phyloP scores from a whole-genome alignment of 805 yeast genomes.

The Helenozyma rhizophorensis region DNA sequence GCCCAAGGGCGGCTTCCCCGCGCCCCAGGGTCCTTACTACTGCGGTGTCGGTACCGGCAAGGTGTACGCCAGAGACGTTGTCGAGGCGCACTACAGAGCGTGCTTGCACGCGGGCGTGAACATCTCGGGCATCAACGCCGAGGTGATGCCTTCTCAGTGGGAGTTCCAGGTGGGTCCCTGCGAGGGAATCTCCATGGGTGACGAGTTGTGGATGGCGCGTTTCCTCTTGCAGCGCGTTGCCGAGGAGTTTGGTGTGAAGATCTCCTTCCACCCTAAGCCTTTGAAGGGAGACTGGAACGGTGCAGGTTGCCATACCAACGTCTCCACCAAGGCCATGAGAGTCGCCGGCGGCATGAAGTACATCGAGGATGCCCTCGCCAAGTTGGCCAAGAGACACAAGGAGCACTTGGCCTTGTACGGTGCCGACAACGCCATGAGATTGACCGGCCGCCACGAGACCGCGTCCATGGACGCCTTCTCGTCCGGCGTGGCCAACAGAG shows the following conservation, averaged over 20 bases:
- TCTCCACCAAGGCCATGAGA: constrained; percentile 91
- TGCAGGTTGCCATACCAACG: constrained; percentile 99
- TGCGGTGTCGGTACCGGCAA: constrained; percentile 99
- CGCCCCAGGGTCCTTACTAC: constrained; percentile 99
- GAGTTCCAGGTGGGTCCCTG: constrained; percentile 99
- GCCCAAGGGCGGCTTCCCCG: constrained; percentile 99
- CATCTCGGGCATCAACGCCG: constrained; percentile 97
- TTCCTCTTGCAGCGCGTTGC: constrained; percentile 91
- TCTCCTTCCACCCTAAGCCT: constrained; percentile 99
- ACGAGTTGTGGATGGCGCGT: constrained; percentile 94
- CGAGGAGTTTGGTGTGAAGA: constrained; percentile 98
- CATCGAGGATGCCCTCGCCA: constrained; percentile 89
- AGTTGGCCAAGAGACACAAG: constrained; percentile 91
- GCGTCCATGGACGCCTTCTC: constrained; percentile 90
- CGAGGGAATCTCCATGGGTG: constrained; percentile 94
- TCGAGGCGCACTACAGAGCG: constrained; percentile 99
- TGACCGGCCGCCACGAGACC: constrained; percentile 98
- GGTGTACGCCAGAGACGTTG: constrained; percentile 95
- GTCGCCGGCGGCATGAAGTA: constrained; percentile 91
- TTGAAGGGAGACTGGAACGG: constrained; percentile 99
- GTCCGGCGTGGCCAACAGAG: constrained; percentile 99
- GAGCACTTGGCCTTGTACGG: constrained; percentile 96
- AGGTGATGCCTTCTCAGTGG: constrained; percentile 99
- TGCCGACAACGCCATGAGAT: constrained; percentile 89
- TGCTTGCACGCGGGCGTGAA: constrained; percentile 88